Percentiles rank a stretch among this genome's conserved stretches.
Conservation (phyloP, 768 basidiomycete species). For the Austroboletus festivus region DNA sequence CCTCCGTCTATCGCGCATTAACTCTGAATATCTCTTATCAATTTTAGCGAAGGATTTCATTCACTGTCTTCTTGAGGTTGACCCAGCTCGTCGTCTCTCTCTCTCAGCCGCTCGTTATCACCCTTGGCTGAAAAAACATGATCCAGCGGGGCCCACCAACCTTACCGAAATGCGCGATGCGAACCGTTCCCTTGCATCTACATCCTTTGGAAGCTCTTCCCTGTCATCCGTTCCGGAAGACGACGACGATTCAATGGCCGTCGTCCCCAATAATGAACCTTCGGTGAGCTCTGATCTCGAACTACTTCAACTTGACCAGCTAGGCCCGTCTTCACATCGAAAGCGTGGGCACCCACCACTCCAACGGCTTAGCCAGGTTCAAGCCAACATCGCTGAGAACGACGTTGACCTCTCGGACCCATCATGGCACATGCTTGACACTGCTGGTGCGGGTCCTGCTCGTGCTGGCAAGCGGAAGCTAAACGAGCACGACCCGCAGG, state of each 20-base stretch:
- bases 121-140: slow-evolving; percentile 25
- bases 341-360: slow-evolving; percentile 27
- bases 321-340: slow-evolving; percentile 5
- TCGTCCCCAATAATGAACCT: slow-evolving; percentile 13
- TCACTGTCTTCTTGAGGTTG: slow-evolving; percentile 53
- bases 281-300: slow-evolving; percentile 33
- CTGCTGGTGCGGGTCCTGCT: slow-evolving; percentile 19
- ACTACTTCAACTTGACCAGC: slow-evolving; percentile 32
- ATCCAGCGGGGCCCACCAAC: neutral
- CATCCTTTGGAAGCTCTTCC: slow-evolving; percentile 15
- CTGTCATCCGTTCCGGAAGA: slow-evolving; percentile 24
- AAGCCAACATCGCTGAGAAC: slow-evolving; percentile 44
- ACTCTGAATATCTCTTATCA: slow-evolving; percentile 30
- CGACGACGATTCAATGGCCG: slow-evolving; percentile 17
- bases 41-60: slow-evolving; percentile 67
- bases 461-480: slow-evolving; percentile 40
- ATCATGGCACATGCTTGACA: slow-evolving; percentile 53
- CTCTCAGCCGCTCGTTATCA: slow-evolving; percentile 66
- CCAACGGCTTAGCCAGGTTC: slow-evolving; percentile 47
- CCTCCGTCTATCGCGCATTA: neutral
- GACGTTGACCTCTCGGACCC: slow-evolving; percentile 45
- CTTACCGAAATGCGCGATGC: slow-evolving; percentile 1
- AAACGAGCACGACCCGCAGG: slow-evolving; percentile 22
- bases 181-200: slow-evolving; percentile 2
- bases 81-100: slow-evolving; percentile 69